Conservation (phyloP, 306 rosid species). For the Glycine latifolia region DNA sequence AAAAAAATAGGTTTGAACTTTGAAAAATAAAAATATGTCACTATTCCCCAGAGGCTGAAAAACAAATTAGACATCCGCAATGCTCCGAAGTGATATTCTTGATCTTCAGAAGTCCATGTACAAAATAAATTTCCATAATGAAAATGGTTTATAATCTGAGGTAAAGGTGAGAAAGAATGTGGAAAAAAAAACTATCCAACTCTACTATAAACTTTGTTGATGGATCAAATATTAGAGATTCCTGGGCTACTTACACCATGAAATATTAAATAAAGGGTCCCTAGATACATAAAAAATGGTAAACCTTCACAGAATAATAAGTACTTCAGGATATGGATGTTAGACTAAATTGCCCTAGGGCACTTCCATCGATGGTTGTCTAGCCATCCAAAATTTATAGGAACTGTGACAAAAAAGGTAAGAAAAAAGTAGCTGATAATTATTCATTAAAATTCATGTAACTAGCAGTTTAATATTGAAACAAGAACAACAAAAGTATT, state of each 20-base stretch:
- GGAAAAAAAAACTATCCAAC: constrained; percentile 6
- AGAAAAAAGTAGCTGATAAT: background rate
- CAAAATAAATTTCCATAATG: constrained; percentile 31
- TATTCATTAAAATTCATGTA: constrained; percentile 21
- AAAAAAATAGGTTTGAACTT: background rate
- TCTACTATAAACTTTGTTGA: constrained; percentile 27
- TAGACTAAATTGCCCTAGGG: constrained; percentile 17
- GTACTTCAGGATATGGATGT: constrained; percentile 5
- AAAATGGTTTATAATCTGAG: constrained; percentile 31
- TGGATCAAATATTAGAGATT: constrained; percentile 23
- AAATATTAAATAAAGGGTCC: constrained; percentile 25
- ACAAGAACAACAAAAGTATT: background rate
- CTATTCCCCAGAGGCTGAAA: background rate
- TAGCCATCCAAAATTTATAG: constrained; percentile 31
- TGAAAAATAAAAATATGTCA: background rate
- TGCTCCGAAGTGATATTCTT: background rate
- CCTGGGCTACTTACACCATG: constrained; percentile 44
- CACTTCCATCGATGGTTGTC: background rate
- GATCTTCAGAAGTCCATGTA: constrained; percentile 37
- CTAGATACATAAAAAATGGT: constrained; percentile 37
- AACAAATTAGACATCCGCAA: background rate
- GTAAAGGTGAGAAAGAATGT: background rate
- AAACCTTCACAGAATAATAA: constrained; percentile 3
- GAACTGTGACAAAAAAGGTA: constrained; percentile 13
- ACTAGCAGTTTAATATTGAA: background rate